Base-by-base conservation (phyloP, 768 basidiomycete species). In the Mycena latifolia region DNA sequence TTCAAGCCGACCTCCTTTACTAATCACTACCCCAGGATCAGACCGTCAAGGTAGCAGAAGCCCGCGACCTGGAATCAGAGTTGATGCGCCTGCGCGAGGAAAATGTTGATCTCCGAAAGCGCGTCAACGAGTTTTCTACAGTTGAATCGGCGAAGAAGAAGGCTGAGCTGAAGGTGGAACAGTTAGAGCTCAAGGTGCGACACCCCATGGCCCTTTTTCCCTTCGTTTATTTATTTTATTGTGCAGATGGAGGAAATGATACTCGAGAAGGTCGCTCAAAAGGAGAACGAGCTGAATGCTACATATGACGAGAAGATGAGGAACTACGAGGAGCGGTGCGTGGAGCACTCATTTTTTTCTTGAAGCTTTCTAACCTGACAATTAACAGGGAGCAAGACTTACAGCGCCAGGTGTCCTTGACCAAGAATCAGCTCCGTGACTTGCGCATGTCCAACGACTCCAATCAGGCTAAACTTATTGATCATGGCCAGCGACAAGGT, bases 231-330 rank as follows among this genome's bases (percentile, higher is more conserved):
- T 28, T n/a, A 35, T 20, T 24, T 43, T 33, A 37, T 33, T 20
- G 12, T 45, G 7, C 62, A 97, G 95, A 99, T 99, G 98, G 96
- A 98, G 25, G 91, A 92, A 48, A 82, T 96, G 81, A 94, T 99
- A 61, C 86, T 89, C 65, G 97, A 98, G 70, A 92, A 91, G 73
- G 92, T 99, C 35, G 81, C 83, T 4, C 92, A 94, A 77, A 99
- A 98, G 79, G 95, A 98, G 81, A 97, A 96, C 61, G 98, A 98
- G 79, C 83, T 99, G 22, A 94, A 97, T 69, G 98, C 97, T 18
- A 96, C 94, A 7, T 98, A 98, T 69, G 98, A 99, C 72, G 98
- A 99, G 80, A 91, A 91, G 70, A 84, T 99, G 75, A 85, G 94
- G 55, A 99, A 99, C 77, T 98, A 97, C 71, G 96, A 96, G 77